Conservation (phyloP, 148 eudicot genomes). For the Spergularia bocconei region DNA sequence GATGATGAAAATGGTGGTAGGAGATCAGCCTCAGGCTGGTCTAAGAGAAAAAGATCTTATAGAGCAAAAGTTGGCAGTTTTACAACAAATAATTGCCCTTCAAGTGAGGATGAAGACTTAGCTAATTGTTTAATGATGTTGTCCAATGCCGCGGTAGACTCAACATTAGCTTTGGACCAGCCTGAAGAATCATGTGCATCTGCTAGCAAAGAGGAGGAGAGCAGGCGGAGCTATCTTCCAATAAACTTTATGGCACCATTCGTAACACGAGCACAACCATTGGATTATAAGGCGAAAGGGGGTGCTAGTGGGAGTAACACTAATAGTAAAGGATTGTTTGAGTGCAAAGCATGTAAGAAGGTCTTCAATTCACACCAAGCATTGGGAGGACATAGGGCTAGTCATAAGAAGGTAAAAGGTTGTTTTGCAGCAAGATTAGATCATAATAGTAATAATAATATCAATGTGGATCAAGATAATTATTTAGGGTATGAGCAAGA, state of each 20-base stretch:
- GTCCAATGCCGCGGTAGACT: constrained; percentile 39
- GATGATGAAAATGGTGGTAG: constrained; percentile 30
- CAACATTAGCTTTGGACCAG: constrained; percentile 9
- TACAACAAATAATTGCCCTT: constrained; percentile 26
- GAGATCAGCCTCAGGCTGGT: constrained; percentile 45
- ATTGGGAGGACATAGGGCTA: constrained; percentile 74
- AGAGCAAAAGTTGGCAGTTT: constrained; percentile 50
- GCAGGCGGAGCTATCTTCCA: background rate
- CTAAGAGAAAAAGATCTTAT: constrained; percentile 67
- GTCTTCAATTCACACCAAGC: constrained; percentile 70
- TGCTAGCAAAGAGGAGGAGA: constrained; percentile 30
- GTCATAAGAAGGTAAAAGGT: constrained; percentile 68
- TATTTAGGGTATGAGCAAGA: constrained; percentile 28
- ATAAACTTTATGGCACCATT: constrained; percentile 15
- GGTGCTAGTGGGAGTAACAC: constrained; percentile 23
- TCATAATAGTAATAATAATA: constrained; percentile 8
- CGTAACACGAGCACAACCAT: background rate
- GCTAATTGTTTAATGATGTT: constrained; percentile 56
- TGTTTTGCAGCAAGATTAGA: constrained; percentile 52
- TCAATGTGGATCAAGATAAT: constrained; percentile 14
- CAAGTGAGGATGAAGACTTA: constrained; percentile 56
- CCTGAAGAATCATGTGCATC: constrained; percentile 33
- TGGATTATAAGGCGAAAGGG: constrained; percentile 29
- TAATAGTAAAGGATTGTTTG: constrained; percentile 42
- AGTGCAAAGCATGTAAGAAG: constrained; percentile 66